These are phyloP conservation scores for Bimuria novae-zelandiae DNA, from an alignment of 2,329 filamentous ascomycete species.

Conservation along the genomic window DNA sequence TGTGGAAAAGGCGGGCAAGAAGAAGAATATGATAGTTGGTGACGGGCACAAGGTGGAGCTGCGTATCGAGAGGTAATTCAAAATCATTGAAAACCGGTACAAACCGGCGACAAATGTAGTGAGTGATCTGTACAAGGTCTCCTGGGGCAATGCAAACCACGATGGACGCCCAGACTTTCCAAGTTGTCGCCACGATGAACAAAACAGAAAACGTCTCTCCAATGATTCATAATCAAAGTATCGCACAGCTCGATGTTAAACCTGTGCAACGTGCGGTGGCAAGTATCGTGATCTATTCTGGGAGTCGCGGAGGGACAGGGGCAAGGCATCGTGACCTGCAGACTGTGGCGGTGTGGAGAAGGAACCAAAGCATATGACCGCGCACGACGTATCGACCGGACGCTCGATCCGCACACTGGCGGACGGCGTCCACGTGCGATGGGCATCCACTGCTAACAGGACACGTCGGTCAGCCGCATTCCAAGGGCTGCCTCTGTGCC, in stretches of 20 bases:
- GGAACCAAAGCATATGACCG: slow-evolving; percentile 21
- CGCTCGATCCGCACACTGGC: slow-evolving; percentile 4
- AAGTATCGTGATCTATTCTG: background rate
- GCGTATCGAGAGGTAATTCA: slow-evolving; percentile 33
- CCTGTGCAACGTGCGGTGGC: background rate
- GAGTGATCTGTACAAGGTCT: background rate
- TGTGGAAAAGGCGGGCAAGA: slow-evolving; percentile 46
- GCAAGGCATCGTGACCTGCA: slow-evolving; percentile 29
- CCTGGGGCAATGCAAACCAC: background rate
- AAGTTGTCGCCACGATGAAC: background rate
- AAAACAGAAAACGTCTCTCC: background rate
- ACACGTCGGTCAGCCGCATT: slow-evolving; percentile 30
- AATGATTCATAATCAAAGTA: background rate
- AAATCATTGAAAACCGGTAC: no score
- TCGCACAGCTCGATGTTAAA: background rate
- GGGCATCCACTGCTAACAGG: slow-evolving; percentile 27
- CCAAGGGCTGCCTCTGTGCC: slow-evolving; percentile 16
- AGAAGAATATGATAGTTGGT: slow-evolving; percentile 45
- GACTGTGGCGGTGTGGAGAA: slow-evolving; percentile 27
- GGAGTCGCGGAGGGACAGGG: slow-evolving; percentile 7
- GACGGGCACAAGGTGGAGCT: slow-evolving; percentile 35
- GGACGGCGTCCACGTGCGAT: slow-evolving; percentile 29
- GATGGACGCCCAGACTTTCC: background rate
- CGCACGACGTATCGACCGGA: slow-evolving; percentile 14
- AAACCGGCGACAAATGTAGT: slow-evolving; percentile 10